phyloP scores from a whole-genome alignment of 495 filamentous ascomycete genomes.

The Antarctomyces pellizariae region DNA sequence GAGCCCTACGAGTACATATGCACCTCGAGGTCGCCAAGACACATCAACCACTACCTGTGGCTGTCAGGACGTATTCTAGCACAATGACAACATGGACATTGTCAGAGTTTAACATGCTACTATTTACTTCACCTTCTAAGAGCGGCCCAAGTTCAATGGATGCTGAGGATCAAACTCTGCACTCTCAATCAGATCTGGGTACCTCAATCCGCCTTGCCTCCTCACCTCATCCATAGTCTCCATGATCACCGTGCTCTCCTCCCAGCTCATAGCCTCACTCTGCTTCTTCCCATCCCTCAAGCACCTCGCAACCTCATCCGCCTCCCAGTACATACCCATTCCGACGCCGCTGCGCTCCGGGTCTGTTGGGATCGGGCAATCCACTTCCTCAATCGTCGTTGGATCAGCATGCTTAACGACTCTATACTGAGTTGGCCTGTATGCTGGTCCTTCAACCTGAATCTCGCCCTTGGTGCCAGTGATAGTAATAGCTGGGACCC shows the following conservation, averaged over 20 bases:
- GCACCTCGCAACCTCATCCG: conserved; percentile 71
- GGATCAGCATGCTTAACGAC: conserved; percentile 25
- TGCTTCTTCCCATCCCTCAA: conserved; percentile 62
- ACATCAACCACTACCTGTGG: no score
- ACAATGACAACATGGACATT: no score
- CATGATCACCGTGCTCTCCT: conserved; percentile 84
- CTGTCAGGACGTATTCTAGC: no score
- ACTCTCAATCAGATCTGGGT: conserved; percentile 65
- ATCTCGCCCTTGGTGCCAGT: conserved; percentile 76
- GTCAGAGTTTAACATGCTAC: no score
- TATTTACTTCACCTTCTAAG: no score
- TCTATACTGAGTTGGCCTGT: conserved; percentile 40
- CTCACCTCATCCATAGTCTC: conserved; percentile 81
- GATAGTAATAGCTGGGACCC: conserved; percentile 58
- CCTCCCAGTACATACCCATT: conserved; percentile 87
- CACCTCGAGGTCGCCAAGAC: no score
- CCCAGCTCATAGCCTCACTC: conserved; percentile 46
- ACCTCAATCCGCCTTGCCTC: conserved; percentile 48
- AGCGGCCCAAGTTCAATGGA: conserved; percentile 26
- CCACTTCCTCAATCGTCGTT: conserved; percentile 28
- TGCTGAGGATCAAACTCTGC: conserved; percentile 38
- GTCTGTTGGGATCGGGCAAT: conserved; percentile 38
- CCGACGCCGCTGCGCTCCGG: conserved; percentile 26
- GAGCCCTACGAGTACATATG: no score
- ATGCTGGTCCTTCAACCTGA: conserved; percentile 53